Evolutionary conservation across 2,329 filamentous ascomycete genomes (phyloP).

Genomic region (Talaromyces marneffei): DNA sequence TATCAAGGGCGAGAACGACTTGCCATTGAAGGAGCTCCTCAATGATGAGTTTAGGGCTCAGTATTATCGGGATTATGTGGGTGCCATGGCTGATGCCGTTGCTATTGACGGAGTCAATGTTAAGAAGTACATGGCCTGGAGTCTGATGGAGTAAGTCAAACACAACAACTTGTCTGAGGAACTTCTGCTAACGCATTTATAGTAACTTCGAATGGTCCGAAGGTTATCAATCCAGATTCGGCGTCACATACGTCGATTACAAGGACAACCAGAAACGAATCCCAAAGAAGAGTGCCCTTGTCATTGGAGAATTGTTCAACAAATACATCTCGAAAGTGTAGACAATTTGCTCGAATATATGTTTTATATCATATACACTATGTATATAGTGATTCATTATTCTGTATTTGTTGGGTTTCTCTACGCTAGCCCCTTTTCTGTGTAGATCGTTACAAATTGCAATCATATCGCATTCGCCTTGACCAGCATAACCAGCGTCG

Average conservation of each 20-base stretch:
- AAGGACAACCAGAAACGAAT: conserved; percentile 68
- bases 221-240: conserved; percentile 80
- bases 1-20: conserved; percentile 74
- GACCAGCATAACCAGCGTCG: neutral
- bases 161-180: neutral
- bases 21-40: conserved; percentile 63
- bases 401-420: neutral
- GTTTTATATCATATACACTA: neutral
- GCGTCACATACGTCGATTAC: conserved; percentile 79
- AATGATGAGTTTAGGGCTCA: conserved; percentile 74
- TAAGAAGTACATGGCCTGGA: conserved; percentile 78
- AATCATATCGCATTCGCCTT: neutral
- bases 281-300: conserved; percentile 76
- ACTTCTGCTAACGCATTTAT: neutral
- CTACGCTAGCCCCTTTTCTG: too few relatives aligned
- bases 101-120: conserved; percentile 71
- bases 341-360: conserved; percentile 2
- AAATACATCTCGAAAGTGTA: conserved; percentile 60
- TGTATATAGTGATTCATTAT: neutral
- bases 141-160: conserved; percentile 65
- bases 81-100: conserved; percentile 67
- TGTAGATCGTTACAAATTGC: neutral
- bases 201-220: conserved; percentile 90
- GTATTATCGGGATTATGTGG: conserved; percentile 74
- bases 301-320: conserved; percentile 65